Conservation (phyloP, 2,329 filamentous ascomycete genomes). For the Alternaria alternata region DNA sequence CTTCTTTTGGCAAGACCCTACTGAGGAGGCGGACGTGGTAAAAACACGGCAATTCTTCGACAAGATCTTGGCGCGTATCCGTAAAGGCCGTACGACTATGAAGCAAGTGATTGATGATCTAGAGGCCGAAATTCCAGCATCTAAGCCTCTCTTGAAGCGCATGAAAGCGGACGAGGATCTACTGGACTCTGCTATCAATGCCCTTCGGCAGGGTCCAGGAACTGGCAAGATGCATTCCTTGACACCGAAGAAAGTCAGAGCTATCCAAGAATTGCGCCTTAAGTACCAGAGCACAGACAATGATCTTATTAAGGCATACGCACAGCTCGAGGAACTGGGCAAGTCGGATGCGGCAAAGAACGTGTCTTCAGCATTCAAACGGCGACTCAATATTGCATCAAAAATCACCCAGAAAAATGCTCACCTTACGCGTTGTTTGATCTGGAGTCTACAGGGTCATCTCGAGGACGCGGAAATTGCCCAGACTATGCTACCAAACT, state of each 20-base stretch:
- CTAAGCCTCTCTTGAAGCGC: conserved; percentile 34
- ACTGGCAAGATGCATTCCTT: conserved; percentile 10
- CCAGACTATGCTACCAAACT: conserved; percentile 20
- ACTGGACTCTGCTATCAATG: conserved; percentile 22
- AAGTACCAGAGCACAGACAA: conserved; percentile 29
- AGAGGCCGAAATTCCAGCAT: conserved; percentile 36
- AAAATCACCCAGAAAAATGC: conserved; percentile 37
- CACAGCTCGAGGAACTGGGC: conserved; percentile 18
- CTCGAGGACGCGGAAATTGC: conserved; percentile 31
- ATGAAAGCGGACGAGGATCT: conserved; percentile 37
- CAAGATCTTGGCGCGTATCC: conserved; percentile 27
- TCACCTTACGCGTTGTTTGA: conserved; percentile 38
- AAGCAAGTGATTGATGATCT: conserved; percentile 38
- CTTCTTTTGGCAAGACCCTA: conserved; percentile 45
- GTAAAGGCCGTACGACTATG: conserved; percentile 33
- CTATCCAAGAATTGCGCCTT: conserved; percentile 19
- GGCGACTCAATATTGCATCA: conserved; percentile 33
- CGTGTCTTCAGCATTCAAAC: conserved; percentile 24
- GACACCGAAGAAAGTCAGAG: conserved; percentile 19
- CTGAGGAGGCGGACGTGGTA: conserved; percentile 32
- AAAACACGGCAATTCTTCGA: conserved; percentile 32
- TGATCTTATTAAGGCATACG: conserved; percentile 28
- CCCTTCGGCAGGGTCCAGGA: conserved; percentile 16
- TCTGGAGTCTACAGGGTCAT: conserved; percentile 40
- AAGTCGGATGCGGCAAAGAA: conserved; percentile 13